phyloP scores from a whole-genome alignment of 176 grass and related monocot genomes.

The barley (Hordeum vulgare) region DNA sequence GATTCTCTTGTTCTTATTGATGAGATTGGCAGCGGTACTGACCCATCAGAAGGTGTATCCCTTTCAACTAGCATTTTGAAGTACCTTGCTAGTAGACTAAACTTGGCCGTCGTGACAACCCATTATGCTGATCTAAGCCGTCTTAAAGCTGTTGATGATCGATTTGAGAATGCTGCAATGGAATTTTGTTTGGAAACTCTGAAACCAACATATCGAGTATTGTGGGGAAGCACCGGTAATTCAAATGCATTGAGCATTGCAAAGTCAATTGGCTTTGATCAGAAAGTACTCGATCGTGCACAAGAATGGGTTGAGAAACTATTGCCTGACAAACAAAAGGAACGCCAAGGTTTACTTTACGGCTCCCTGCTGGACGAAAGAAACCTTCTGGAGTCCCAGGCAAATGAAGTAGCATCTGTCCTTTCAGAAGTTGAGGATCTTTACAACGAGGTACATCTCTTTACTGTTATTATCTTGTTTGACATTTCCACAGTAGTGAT shows the following conservation, averaged over 20 bases:
- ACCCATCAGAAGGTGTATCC: slow-evolving; percentile 78
- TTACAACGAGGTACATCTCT: slow-evolving; percentile 40
- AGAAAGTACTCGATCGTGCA: slow-evolving; percentile 46
- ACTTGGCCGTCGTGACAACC: slow-evolving; percentile 62
- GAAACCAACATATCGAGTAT: slow-evolving; percentile 60
- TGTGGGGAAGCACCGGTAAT: slow-evolving; percentile 70
- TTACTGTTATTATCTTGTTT: not conserved
- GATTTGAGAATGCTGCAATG: slow-evolving; percentile 82
- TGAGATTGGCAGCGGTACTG: slow-evolving; percentile 71
- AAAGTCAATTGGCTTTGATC: slow-evolving; percentile 77
- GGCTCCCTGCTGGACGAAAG: slow-evolving; percentile 47
- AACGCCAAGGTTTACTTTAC: slow-evolving; percentile 69
- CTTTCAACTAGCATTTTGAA: slow-evolving; percentile 77
- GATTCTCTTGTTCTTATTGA: slow-evolving; percentile 74
- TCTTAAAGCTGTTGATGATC: slow-evolving; percentile 42
- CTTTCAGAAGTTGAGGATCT: slow-evolving; percentile 44
- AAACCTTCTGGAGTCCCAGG: slow-evolving; percentile 41
- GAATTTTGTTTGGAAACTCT: slow-evolving; percentile 66
- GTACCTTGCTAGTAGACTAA: slow-evolving; percentile 36
- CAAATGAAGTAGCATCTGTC: slow-evolving; percentile 56
- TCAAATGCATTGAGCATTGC: slow-evolving; percentile 75
- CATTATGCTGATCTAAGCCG: slow-evolving; percentile 68
- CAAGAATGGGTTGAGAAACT: slow-evolving; percentile 67
- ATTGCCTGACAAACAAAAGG: slow-evolving; percentile 61
- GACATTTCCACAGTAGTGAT: not conserved